A percentile compares a stretch with the other conserved stretches of the same genome.
Evolutionary conservation across 257 asterid genomes (phyloP).

Genomic region (Ophiorrhiza pumila): DNA sequence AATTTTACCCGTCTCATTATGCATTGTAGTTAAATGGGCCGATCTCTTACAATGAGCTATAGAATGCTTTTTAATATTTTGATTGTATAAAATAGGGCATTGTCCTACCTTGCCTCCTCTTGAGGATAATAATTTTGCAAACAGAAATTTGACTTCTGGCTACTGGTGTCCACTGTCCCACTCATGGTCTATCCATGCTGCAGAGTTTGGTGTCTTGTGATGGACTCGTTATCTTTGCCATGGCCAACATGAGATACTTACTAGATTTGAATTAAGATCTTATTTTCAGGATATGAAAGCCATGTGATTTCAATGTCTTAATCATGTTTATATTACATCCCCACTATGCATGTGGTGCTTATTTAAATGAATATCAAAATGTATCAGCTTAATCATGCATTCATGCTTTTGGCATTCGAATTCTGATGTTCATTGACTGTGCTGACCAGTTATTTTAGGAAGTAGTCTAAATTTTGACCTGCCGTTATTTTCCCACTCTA

Average conservation of each 20-base stretch:
- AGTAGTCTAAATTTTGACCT: neutral
- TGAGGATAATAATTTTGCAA: neutral
- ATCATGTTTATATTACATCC: neutral
- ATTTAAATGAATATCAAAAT: neutral
- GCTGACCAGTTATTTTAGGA: neutral
- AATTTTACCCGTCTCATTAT: neutral
- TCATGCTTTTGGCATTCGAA: neutral
- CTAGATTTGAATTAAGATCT: neutral
- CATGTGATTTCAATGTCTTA: neutral
- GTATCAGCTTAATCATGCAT: neutral
- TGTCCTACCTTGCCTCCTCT: neutral
- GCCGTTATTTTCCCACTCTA: neutral
- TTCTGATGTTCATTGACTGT: neutral
- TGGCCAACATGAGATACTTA: neutral
- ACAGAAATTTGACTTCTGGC: neutral
- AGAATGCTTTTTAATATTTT: neutral
- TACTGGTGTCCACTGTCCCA: neutral
- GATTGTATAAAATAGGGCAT: neutral
- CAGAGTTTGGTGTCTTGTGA: neutral
- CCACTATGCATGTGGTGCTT: neutral
- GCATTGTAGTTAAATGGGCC: slow-evolving; percentile 2
- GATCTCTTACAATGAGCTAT: neutral
- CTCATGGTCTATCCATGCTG: neutral
- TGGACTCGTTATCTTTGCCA: neutral
- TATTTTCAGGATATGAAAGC: too few relatives aligned